A percentile compares a stretch with the other conserved stretches of the same genome.
Evolutionary conservation across 306 rosid genomes (phyloP).

Genomic region (Glycine tomentella): DNA sequence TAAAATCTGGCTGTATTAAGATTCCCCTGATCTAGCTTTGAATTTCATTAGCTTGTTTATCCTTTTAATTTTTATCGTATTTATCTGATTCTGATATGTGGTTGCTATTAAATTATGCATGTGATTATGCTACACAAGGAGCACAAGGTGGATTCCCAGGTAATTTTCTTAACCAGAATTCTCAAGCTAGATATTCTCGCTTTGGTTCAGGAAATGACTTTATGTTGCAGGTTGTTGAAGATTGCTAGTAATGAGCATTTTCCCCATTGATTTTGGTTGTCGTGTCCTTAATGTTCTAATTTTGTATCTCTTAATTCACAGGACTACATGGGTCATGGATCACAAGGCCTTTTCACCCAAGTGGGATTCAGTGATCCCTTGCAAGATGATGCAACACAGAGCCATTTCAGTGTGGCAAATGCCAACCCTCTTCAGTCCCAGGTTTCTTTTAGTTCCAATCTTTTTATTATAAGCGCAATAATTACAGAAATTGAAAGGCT

Average conservation of each 20-base stretch:
- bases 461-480: neutral
- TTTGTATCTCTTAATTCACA: slow-evolving; percentile 47
- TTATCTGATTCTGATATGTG: neutral
- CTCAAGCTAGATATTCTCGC: no score
- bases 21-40: slow-evolving; percentile 11
- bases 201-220: no score
- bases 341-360: slow-evolving; percentile 94
- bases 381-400: slow-evolving; percentile 88
- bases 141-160: no score
- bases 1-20: neutral
- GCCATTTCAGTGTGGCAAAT: slow-evolving; percentile 79
- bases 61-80: neutral
- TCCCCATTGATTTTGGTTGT: no score
- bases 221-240: no score
- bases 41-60: slow-evolving; percentile 3
- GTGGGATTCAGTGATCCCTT: slow-evolving; percentile 90
- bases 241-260: no score
- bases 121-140: no score
- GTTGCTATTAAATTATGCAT: neutral
- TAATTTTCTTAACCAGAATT: no score
- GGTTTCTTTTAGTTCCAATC: slow-evolving; percentile 59
- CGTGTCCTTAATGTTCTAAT: slow-evolving; percentile 36
- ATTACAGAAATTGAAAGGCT: neutral
- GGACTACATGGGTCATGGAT: slow-evolving; percentile 96
- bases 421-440: slow-evolving; percentile 94